Evolutionary conservation across 2,329 filamentous ascomycete genomes (phyloP).

Genomic region (Penicillium sp.): DNA sequence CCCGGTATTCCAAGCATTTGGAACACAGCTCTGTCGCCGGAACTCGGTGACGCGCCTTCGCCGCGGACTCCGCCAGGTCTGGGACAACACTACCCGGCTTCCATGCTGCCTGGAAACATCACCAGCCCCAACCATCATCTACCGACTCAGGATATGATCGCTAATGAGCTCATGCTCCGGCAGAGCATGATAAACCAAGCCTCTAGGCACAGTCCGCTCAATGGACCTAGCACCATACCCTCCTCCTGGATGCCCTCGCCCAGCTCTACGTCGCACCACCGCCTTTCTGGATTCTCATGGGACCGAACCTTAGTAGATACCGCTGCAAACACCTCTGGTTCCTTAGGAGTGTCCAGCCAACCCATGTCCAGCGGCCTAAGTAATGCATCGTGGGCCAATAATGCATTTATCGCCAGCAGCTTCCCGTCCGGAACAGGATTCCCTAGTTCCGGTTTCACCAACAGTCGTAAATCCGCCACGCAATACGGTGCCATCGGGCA

Average conservation of each 20-base stretch:
- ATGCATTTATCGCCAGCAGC: slow-evolving; percentile 30
- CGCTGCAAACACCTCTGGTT: slow-evolving; percentile 15
- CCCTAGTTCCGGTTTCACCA: no score
- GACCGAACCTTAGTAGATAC: no score
- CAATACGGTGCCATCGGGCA: slow-evolving; percentile 38
- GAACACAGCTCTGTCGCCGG: no score
- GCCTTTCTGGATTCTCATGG: no score
- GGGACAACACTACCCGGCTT: slow-evolving; percentile 19
- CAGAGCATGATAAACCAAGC: slow-evolving; percentile 24
- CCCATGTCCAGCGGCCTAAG: slow-evolving; percentile 21
- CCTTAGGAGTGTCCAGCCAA: slow-evolving; percentile 22
- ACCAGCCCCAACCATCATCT: no score
- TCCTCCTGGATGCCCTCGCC: no score
- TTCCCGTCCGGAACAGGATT: slow-evolving; percentile 21
- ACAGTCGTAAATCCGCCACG: slow-evolving; percentile 23
- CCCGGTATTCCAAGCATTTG: slow-evolving; percentile 38
- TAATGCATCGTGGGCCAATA: slow-evolving; percentile 29
- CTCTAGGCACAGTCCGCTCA: no score
- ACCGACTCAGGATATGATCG: slow-evolving; percentile 20
- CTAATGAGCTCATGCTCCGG: slow-evolving; percentile 23
- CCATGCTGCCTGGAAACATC: no score
- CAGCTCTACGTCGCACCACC: slow-evolving; percentile 18
- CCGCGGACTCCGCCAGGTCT: slow-evolving; percentile 35
- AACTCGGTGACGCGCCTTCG: slow-evolving; percentile 33
- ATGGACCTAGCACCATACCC: no score